Conservation (phyloP, 805 yeast species). For the Wickerhamomyces subpelliculosus region DNA sequence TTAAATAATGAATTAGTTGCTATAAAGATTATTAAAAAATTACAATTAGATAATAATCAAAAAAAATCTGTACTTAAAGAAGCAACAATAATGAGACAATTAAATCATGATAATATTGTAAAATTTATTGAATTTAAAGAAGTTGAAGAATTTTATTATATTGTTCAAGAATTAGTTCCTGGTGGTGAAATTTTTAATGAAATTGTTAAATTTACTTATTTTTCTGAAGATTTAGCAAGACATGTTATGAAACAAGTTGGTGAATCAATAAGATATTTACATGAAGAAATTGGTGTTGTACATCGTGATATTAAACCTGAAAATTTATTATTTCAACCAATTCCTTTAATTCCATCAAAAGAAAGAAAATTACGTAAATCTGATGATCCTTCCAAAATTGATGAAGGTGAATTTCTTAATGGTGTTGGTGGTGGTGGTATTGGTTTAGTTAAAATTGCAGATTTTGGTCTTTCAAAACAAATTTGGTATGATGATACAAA, state of each 20-base stretch:
- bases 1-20: constrained; percentile 46
- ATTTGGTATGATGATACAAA: constrained; percentile 44
- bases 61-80: constrained; percentile 38
- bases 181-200: constrained; percentile 78
- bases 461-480: constrained; percentile 62
- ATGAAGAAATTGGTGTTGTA: constrained; percentile 86
- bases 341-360: constrained; percentile 12
- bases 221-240: constrained; percentile 49
- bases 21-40: constrained; percentile 66
- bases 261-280: constrained; percentile 90
- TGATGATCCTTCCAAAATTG: constrained; percentile 53
- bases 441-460: constrained; percentile 60
- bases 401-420: constrained; percentile 51
- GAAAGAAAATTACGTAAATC: constrained; percentile 31
- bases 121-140: constrained; percentile 51
- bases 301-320: constrained; percentile 97
- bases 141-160: constrained; percentile 53
- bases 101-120: constrained; percentile 54
- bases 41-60: constrained; percentile 21
- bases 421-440: constrained; percentile 58
- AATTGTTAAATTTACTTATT: constrained; percentile 56
- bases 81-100: constrained; percentile 38
- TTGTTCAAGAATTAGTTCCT: constrained; percentile 58
- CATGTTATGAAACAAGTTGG: constrained; percentile 58
- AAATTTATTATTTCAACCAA: constrained; percentile 66